Percentiles rank a stretch among this genome's conserved stretches.
Evolutionary conservation across 1,284 basidiomycete species (phyloP).

Genomic region (Testicularia cyperi): DNA sequence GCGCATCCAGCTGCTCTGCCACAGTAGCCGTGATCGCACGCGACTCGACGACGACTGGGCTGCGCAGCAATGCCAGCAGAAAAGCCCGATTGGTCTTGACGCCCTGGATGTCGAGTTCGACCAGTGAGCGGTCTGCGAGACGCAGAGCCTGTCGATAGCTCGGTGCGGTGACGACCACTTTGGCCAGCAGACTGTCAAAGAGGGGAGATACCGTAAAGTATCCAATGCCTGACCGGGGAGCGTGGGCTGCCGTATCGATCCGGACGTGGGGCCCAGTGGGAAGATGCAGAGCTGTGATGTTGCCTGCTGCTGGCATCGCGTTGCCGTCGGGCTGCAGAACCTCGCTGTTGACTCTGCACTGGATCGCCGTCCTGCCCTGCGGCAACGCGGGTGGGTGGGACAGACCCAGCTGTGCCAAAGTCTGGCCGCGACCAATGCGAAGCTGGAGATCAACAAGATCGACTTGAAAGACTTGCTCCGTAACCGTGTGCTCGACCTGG

Average conservation of each 20-base stretch:
- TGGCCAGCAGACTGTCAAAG: conserved; percentile 46
- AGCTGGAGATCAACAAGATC: conserved; percentile 31
- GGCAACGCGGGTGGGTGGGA: background rate
- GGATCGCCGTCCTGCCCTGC: conserved; percentile 10
- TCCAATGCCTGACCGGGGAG: conserved; percentile 13
- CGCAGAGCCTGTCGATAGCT: conserved; percentile 11
- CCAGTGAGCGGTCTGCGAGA: conserved; percentile 7
- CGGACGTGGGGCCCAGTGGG: conserved; percentile 25
- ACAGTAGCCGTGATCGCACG: conserved; percentile 22
- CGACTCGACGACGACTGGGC: conserved; percentile 6
- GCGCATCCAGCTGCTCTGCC: conserved; percentile 1
- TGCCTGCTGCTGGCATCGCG: conserved; percentile 13
- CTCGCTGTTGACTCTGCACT: conserved; percentile 38
- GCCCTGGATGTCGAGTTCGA: conserved; percentile 13
- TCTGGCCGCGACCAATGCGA: conserved; percentile 11
- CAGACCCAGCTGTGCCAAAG: conserved; percentile 8
- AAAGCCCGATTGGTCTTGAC: conserved; percentile 25
- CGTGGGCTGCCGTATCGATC: conserved; percentile 39
- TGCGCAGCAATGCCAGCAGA: conserved; percentile 13
- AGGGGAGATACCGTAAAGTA: conserved; percentile 15
- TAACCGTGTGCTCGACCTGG: conserved; percentile 43
- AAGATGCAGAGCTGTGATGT: conserved; percentile 12
- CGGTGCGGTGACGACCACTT: conserved; percentile 37
- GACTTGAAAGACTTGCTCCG: conserved; percentile 17
- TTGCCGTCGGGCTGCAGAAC: conserved; percentile 12